A percentile compares a stretch with the other conserved stretches of the same genome.
phyloP scores from a whole-genome alignment of 2,329 filamentous ascomycete genomes.

The Neonectria faginata region DNA sequence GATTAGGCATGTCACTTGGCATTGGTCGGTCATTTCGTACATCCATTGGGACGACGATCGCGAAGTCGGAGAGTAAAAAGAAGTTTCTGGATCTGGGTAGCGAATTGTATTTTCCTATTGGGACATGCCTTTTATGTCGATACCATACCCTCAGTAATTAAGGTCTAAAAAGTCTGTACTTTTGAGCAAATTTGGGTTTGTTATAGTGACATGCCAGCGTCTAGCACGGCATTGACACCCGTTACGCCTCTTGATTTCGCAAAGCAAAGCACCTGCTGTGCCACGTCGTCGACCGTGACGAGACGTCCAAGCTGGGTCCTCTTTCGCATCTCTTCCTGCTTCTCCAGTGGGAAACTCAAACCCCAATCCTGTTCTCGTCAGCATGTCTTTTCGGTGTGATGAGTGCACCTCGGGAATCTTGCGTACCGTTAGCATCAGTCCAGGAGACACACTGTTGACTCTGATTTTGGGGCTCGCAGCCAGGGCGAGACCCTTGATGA shows the following conservation, averaged over 20 bases:
- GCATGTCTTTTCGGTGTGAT: background rate
- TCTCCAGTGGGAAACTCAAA: constrained; percentile 67
- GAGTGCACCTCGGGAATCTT: background rate
- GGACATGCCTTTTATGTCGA: constrained; percentile 13
- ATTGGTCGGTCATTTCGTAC: constrained; percentile 60
- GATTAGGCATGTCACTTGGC: constrained; percentile 60
- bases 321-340: constrained; percentile 64
- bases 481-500: constrained; percentile 65
- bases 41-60: constrained; percentile 65
- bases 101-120: background rate
- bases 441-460: constrained; percentile 70
- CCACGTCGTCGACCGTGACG: constrained; percentile 64
- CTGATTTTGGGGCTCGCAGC: constrained; percentile 66
- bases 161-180: constrained; percentile 7
- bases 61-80: constrained; percentile 64
- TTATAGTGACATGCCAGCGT: constrained; percentile 44
- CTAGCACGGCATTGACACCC: constrained; percentile 64
- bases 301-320: constrained; percentile 70
- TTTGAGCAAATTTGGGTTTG: background rate
- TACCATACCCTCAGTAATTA: constrained; percentile 12
- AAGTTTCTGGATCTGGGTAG: background rate
- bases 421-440: constrained; percentile 60
- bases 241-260: constrained; percentile 62
- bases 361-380: constrained; percentile 68
- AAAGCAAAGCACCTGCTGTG: constrained; percentile 64